These are phyloP conservation scores for Wickerhamomyces silvicola DNA, from an alignment of 805 yeast species.

Conservation along the genomic window DNA sequence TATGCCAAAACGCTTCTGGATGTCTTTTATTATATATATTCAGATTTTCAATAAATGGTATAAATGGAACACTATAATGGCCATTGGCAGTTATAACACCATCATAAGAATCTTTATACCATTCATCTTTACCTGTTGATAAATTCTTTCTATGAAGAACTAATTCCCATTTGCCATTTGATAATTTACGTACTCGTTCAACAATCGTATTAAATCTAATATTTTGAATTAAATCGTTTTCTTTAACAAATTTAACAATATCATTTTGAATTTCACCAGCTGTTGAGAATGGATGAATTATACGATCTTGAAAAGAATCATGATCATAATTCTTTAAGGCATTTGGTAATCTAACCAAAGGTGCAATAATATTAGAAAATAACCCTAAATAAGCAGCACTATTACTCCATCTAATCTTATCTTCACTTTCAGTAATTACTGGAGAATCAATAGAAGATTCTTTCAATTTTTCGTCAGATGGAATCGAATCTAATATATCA, in stretches of 20 bases:
- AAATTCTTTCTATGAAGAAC: conserved; percentile 11
- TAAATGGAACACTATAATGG: conserved; percentile 34
- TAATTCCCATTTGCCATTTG: conserved; percentile 28
- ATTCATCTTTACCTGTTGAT: conserved; percentile 14
- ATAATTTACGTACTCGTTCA: conserved; percentile 1
- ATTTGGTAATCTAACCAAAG: conserved; percentile 1
- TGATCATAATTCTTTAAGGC: background rate
- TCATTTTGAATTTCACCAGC: conserved; percentile 1
- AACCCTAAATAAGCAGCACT: conserved; percentile 3
- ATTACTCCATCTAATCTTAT: conserved; percentile 1
- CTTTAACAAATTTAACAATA: background rate
- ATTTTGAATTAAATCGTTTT: background rate
- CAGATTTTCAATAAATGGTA: conserved; percentile 23
- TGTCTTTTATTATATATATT: conserved; percentile 13
- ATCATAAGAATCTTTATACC: conserved; percentile 35
- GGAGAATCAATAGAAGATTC: background rate
- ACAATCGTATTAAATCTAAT: conserved; percentile 2
- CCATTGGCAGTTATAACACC: conserved; percentile 35
- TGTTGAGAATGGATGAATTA: conserved; percentile 2
- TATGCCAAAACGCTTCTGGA: conserved; percentile 38
- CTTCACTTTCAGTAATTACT: background rate
- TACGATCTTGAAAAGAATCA: background rate
- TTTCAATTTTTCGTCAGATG: background rate
- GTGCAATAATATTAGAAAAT: background rate
- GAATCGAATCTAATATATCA: background rate